Conservation (phyloP, 2,329 filamentous ascomycete species). For the Cordyceps cicadae region DNA sequence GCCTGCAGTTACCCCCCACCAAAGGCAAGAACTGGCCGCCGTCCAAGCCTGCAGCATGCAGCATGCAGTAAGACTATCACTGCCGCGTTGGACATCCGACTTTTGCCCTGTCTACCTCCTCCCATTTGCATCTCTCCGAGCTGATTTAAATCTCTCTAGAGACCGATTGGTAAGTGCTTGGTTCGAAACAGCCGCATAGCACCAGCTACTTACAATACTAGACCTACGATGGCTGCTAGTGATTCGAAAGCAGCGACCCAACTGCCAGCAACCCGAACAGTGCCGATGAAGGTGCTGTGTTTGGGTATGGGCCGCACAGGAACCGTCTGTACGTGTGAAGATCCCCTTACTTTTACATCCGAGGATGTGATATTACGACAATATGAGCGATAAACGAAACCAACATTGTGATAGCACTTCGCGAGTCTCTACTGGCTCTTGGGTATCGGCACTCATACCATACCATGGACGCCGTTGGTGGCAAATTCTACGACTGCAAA, state of each 20-base stretch:
- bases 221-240: not conserved
- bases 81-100: no score
- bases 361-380: not conserved
- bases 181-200: no score
- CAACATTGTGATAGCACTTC: not conserved
- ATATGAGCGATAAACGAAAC: not conserved
- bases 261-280: conserved; percentile 2
- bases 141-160: no score
- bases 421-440: conserved; percentile 1
- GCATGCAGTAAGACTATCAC: no score
- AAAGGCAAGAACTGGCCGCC: no score
- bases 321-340: not conserved
- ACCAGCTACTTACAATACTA: not conserved
- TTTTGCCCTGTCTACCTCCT: no score
- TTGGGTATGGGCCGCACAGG: conserved; percentile 5
- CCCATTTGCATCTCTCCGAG: not conserved
- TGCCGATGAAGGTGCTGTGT: conserved; percentile 10
- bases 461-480: not conserved
- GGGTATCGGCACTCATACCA: conserved; percentile 6
- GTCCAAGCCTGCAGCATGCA: no score
- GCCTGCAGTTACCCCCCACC: no score
- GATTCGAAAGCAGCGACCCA: not conserved
- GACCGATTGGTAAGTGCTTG: no score
- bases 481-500: not conserved
- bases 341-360: no score